These are phyloP conservation scores for Phytophthora pseudosyringae DNA, from an alignment of 352 stramenopile genomes.

Conservation along the genomic window DNA sequence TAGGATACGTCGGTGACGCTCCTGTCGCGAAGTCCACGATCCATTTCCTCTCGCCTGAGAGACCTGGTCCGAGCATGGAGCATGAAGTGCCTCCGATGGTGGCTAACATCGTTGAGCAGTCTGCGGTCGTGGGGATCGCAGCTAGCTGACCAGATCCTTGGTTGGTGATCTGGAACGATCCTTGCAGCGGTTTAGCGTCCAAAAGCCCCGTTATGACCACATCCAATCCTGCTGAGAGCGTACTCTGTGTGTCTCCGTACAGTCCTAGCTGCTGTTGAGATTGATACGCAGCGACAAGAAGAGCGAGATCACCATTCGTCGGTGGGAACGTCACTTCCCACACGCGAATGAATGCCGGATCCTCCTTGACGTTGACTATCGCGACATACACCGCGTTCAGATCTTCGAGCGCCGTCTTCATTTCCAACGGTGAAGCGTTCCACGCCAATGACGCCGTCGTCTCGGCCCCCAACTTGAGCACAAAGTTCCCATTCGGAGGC, in stretches of 20 bases:
- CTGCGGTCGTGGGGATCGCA: background rate
- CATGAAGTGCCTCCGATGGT: conserved; percentile 31
- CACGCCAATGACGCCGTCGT: conserved; percentile 33
- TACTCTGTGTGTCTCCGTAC: conserved; percentile 34
- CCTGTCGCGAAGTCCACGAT: conserved; percentile 23
- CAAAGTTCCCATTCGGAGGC: conserved; percentile 12
- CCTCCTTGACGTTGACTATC: conserved; percentile 28
- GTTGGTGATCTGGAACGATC: conserved; percentile 36
- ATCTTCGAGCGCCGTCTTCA: background rate
- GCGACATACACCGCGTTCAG: conserved; percentile 9
- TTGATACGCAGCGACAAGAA: conserved; percentile 19
- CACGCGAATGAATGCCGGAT: conserved; percentile 10
- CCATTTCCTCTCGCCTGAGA: conserved; percentile 44
- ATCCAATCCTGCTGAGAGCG: conserved; percentile 35
- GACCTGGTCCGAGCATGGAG: conserved; percentile 27
- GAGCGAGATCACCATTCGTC: conserved; percentile 29
- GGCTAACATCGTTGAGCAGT: conserved; percentile 9
- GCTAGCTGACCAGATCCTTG: conserved; percentile 20
- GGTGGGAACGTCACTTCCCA: conserved; percentile 38
- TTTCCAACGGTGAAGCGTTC: conserved; percentile 11
- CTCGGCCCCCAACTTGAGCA: conserved; percentile 9
- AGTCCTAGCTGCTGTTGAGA: conserved; percentile 15
- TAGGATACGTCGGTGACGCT: background rate
- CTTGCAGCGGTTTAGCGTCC: conserved; percentile 28
- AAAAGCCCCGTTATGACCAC: conserved; percentile 9